Conservation (phyloP, 768 basidiomycete genomes). For the Calocybe gangraenosa region DNA sequence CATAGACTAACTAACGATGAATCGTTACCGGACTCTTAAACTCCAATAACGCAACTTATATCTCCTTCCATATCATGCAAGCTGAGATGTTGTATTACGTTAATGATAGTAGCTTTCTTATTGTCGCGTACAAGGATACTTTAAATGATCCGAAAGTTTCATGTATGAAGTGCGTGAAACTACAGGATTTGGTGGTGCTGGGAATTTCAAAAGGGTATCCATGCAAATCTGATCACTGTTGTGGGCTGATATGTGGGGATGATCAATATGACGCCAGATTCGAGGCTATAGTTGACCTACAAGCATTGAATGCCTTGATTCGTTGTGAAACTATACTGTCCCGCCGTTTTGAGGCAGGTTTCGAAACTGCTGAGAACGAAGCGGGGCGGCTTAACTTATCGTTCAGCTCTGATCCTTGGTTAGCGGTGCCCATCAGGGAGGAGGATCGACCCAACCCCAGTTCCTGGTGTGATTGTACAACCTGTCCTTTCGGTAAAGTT, state of each 20-base stretch:
- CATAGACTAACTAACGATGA: constrained; percentile 25
- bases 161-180: constrained; percentile 25
- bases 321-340: constrained; percentile 35
- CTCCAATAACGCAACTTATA: constrained; percentile 1
- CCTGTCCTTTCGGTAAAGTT: background rate
- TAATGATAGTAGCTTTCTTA: no score
- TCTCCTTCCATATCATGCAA: no score
- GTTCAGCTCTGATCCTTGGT: constrained; percentile 1
- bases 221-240: constrained; percentile 15
- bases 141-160: constrained; percentile 17
- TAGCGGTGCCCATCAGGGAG: constrained; percentile 3
- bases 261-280: background rate
- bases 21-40: constrained; percentile 18
- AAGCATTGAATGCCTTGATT: constrained; percentile 26
- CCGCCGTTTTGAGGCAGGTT: constrained; percentile 19
- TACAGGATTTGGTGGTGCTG: constrained; percentile 29
- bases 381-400: constrained; percentile 6
- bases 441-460: constrained; percentile 4
- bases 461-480: background rate
- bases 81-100: no score
- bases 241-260: constrained; percentile 3
- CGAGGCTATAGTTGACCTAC: constrained; percentile 7
- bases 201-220: constrained; percentile 32
- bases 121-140: no score
- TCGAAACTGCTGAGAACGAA: constrained; percentile 7